A percentile compares a stretch with the other conserved stretches of the same genome.
These are phyloP conservation scores for Spinacia oleracea DNA, from an alignment of 179 eudicot species.

Conservation along the genomic window DNA sequence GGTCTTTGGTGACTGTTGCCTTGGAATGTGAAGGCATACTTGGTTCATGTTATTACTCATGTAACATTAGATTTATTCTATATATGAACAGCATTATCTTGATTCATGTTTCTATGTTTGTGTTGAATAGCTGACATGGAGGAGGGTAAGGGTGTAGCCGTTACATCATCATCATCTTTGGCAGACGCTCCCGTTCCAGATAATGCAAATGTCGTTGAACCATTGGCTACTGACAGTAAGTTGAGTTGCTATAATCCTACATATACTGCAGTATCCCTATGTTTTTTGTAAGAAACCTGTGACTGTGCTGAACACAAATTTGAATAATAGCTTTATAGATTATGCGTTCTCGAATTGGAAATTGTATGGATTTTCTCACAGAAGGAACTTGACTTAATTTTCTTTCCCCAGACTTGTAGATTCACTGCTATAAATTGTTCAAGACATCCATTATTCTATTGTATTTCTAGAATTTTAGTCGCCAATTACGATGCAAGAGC, in stretches of 20 bases:
- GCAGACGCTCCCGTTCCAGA: conserved; percentile 8
- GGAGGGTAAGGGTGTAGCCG: conserved; percentile 12
- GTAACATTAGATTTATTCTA: too few species aligned
- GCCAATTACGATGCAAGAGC: not conserved
- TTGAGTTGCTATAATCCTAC: not conserved
- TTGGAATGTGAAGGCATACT: too few species aligned
- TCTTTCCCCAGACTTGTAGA: not conserved
- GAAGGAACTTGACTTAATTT: not conserved
- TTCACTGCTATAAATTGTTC: not conserved
- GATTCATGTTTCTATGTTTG: not conserved
- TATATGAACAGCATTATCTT: too few species aligned
- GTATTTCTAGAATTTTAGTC: not conserved
- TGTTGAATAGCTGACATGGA: conserved; percentile 22
- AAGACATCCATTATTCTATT: not conserved
- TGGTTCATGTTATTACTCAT: too few species aligned
- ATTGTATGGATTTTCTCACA: not conserved
- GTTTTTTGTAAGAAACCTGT: not conserved
- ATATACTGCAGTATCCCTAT: not conserved
- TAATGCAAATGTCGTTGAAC: conserved; percentile 12
- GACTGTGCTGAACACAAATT: not conserved
- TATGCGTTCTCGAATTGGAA: not conserved
- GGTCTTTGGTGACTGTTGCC: too few species aligned
- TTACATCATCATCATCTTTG: conserved; percentile 15
- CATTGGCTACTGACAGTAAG: conserved; percentile 15
- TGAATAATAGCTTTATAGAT: not conserved